Percentiles rank a stretch among this genome's conserved stretches.
Evolutionary conservation across 495 filamentous ascomycete species (phyloP).

Genomic region (Apodospora peruviana): DNA sequence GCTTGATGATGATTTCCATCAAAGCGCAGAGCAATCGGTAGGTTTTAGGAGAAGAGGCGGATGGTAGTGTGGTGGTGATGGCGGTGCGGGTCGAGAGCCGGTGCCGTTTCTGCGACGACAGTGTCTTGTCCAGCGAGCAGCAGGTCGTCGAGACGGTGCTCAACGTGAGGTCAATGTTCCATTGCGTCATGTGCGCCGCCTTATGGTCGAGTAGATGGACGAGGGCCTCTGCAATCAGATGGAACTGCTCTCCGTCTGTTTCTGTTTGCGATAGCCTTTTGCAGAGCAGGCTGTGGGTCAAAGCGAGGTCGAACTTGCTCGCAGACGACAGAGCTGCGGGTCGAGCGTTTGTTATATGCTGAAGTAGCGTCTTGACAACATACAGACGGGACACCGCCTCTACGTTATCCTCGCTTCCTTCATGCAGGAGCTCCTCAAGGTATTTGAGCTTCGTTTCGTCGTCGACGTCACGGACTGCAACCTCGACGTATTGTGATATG

Average conservation of each 20-base stretch:
- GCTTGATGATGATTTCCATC: constrained; percentile 53
- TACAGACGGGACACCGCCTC: constrained; percentile 10
- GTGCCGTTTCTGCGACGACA: background rate
- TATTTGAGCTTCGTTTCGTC: constrained; percentile 21
- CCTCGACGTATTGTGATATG: constrained; percentile 20
- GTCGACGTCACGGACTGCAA: constrained; percentile 13
- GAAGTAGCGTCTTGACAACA: constrained; percentile 20
- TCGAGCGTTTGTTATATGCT: constrained; percentile 10
- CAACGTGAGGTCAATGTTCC: constrained; percentile 63
- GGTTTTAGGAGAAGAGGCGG: constrained; percentile 26
- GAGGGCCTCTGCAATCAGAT: constrained; percentile 49
- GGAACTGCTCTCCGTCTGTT: constrained; percentile 38
- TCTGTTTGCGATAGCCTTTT: constrained; percentile 2
- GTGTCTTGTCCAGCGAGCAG: constrained; percentile 21
- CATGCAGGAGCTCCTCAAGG: constrained; percentile 16
- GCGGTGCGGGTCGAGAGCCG: no score
- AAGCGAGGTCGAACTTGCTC: constrained; percentile 21
- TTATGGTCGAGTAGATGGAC: constrained; percentile 53
- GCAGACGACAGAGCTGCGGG: background rate
- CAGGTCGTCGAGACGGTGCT: constrained; percentile 50
- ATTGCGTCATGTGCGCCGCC: constrained; percentile 54
- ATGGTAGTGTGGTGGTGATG: no score
- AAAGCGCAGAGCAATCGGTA: constrained; percentile 55
- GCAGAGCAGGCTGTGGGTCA: constrained; percentile 25
- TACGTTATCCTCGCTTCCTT: background rate